phyloP scores from a whole-genome alignment of 2,329 filamentous ascomycete genomes.

The Aotearoamyces nothofagi region DNA sequence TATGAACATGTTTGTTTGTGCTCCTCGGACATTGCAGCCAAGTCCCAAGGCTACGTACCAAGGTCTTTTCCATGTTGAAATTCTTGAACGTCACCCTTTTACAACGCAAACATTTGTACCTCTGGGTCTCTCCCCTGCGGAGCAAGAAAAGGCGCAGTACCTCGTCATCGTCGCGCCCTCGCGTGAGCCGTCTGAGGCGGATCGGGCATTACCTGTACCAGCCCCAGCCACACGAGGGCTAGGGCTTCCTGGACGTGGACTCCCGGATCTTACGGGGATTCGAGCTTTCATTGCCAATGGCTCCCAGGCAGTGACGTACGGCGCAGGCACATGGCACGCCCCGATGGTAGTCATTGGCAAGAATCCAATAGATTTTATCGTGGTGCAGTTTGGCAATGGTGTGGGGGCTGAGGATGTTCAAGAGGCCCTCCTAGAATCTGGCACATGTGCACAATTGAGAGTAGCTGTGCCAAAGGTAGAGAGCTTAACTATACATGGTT shows the following conservation, averaged over 20 bases:
- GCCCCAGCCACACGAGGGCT: constrained; percentile 6
- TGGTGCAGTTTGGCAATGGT: constrained; percentile 79
- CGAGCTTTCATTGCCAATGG: constrained; percentile 67
- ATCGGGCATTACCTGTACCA: constrained; percentile 26
- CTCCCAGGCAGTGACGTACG: constrained; percentile 81
- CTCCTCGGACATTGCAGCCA: constrained; percentile 40
- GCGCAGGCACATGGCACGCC: constrained; percentile 82
- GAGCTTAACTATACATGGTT: too few species aligned
- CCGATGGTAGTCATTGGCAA: constrained; percentile 81
- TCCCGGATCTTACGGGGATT: constrained; percentile 58
- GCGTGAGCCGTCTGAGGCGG: constrained; percentile 29
- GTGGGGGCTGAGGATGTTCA: constrained; percentile 78
- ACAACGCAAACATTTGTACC: constrained; percentile 91
- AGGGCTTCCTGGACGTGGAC: constrained; percentile 14
- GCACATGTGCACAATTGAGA: constrained; percentile 4
- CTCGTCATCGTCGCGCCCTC: constrained; percentile 83
- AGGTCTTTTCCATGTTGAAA: constrained; percentile 44
- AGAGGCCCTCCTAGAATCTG: constrained; percentile 34
- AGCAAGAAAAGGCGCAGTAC: constrained; percentile 37
- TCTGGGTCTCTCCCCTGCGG: constrained; percentile 37
- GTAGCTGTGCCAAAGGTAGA: constrained; percentile 9
- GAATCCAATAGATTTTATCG: constrained; percentile 66
- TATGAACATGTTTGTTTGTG: constrained; percentile 85
- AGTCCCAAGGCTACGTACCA: constrained; percentile 8
- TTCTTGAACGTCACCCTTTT: constrained; percentile 85